Percentiles rank a stretch among this genome's conserved stretches.
These are phyloP conservation scores for Cichorium intybus DNA, from an alignment of 140 eudicot species.

Conservation along the genomic window DNA sequence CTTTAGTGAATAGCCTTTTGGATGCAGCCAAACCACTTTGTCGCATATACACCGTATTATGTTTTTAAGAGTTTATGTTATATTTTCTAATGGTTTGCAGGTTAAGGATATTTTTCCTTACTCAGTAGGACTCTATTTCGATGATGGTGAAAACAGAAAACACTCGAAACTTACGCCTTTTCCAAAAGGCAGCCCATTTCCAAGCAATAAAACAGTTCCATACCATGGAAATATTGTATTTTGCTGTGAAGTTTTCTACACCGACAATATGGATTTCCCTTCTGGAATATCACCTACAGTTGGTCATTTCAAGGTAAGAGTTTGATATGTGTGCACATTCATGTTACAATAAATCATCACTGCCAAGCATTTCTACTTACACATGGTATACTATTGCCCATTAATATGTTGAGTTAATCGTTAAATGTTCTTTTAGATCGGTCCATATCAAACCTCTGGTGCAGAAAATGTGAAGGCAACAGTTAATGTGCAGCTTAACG, in stretches of 20 bases:
- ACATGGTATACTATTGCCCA: neutral
- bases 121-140: constrained; percentile 19
- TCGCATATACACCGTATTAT: neutral
- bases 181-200: neutral
- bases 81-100: constrained; percentile 40
- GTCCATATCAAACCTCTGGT: constrained; percentile 37
- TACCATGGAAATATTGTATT: neutral
- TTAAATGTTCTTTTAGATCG: constrained; percentile 39
- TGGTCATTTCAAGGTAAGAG: neutral
- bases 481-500: constrained; percentile 50
- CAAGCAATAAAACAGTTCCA: neutral
- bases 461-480: constrained; percentile 27
- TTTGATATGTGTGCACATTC: neutral
- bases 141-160: neutral
- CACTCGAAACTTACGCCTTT: neutral
- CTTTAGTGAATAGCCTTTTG: neutral
- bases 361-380: neutral
- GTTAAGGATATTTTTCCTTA: constrained; percentile 63
- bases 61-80: neutral
- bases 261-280: neutral
- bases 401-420: neutral
- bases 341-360: neutral
- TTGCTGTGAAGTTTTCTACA: neutral
- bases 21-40: neutral
- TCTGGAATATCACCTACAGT: neutral